These are phyloP conservation scores for Penicillium rolfsii DNA, from an alignment of 2,329 filamentous ascomycete species.

Conservation along the genomic window DNA sequence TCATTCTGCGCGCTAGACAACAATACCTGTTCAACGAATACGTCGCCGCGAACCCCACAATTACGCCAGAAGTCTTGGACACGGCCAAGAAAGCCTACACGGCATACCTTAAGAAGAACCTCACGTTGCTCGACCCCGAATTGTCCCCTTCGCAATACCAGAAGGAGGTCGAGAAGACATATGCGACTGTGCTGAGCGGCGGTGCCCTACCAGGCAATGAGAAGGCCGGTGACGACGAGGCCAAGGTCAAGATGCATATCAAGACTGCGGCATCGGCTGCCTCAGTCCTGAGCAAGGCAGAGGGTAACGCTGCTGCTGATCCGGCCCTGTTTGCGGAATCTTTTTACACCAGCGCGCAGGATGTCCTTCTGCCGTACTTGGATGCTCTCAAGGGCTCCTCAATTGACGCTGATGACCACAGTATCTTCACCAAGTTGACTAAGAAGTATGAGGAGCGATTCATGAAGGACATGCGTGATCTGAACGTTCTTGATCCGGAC, in stretches of 20 bases:
- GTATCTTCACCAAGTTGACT: slow-evolving; percentile 86
- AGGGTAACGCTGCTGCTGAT: slow-evolving; percentile 29
- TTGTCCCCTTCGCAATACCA: slow-evolving; percentile 53
- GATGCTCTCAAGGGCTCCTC: slow-evolving; percentile 64
- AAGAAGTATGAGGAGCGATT: slow-evolving; percentile 86
- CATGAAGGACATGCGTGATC: slow-evolving; percentile 79
- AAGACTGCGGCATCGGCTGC: slow-evolving; percentile 62
- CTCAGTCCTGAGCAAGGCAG: slow-evolving; percentile 51
- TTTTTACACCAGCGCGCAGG: slow-evolving; percentile 63
- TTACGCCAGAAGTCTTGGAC: slow-evolving; percentile 52
- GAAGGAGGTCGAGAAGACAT: slow-evolving; percentile 53
- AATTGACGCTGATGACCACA: slow-evolving; percentile 64
- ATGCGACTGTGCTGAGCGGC: slow-evolving; percentile 59
- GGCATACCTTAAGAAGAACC: slow-evolving; percentile 69
- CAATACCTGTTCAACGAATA: slow-evolving; percentile 76
- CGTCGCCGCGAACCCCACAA: slow-evolving; percentile 55
- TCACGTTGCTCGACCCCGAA: slow-evolving; percentile 54
- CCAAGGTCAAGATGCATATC: slow-evolving; percentile 89
- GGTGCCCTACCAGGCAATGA: slow-evolving; percentile 57
- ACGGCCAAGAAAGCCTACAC: slow-evolving; percentile 57
- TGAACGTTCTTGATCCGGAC: slow-evolving; percentile 84
- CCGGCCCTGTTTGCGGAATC: slow-evolving; percentile 39
- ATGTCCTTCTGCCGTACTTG: slow-evolving; percentile 79
- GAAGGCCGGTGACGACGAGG: slow-evolving; percentile 73
- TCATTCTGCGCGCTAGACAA: slow-evolving; percentile 69